A percentile compares a stretch with the other conserved stretches of the same genome.
Evolutionary conservation across 2,329 filamentous ascomycete genomes (phyloP).

Genomic region (Paracoccidioides lutzii): DNA sequence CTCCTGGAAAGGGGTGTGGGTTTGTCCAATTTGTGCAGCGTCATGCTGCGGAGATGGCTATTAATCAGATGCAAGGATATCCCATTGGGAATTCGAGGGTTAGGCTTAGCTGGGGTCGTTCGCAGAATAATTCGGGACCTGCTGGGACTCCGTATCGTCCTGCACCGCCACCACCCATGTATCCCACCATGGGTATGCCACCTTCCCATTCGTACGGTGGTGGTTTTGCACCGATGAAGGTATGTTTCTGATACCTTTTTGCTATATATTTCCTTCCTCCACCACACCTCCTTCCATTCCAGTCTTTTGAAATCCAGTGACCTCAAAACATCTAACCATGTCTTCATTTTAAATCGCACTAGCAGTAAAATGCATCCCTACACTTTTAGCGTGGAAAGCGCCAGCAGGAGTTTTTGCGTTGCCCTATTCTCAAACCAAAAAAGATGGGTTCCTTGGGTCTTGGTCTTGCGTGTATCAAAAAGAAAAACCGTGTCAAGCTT

Average conservation of each 20-base stretch:
- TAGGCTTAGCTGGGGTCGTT: slow-evolving; percentile 91
- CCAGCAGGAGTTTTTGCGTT: slow-evolving; percentile 31
- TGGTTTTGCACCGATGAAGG: slow-evolving; percentile 57
- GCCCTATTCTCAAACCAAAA: slow-evolving; percentile 19
- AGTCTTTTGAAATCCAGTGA: no score
- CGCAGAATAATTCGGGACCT: slow-evolving; percentile 95
- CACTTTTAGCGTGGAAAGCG: slow-evolving; percentile 23
- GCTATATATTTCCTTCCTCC: neutral
- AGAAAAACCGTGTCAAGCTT: slow-evolving; percentile 9
- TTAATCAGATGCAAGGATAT: slow-evolving; percentile 99
- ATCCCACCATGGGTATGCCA: slow-evolving; percentile 56
- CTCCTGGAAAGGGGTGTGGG: slow-evolving; percentile 94
- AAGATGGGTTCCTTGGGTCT: slow-evolving; percentile 27
- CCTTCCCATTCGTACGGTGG: slow-evolving; percentile 48
- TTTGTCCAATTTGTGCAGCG: slow-evolving; percentile 99
- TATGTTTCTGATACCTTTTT: slow-evolving; percentile 21
- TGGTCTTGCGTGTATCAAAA: slow-evolving; percentile 21
- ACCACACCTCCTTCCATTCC: neutral
- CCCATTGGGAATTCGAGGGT: slow-evolving; percentile 98
- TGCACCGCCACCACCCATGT: slow-evolving; percentile 67
- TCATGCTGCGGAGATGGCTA: slow-evolving; percentile 98
- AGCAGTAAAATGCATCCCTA: slow-evolving; percentile 27
- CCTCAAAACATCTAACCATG: neutral
- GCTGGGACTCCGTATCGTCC: slow-evolving; percentile 95
- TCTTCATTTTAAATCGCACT: neutral